Evolutionary conservation across 257 asterid species (phyloP), one percentile per base, ranked within the genome.

Genomic region (Hygrophila difformis): DNA sequence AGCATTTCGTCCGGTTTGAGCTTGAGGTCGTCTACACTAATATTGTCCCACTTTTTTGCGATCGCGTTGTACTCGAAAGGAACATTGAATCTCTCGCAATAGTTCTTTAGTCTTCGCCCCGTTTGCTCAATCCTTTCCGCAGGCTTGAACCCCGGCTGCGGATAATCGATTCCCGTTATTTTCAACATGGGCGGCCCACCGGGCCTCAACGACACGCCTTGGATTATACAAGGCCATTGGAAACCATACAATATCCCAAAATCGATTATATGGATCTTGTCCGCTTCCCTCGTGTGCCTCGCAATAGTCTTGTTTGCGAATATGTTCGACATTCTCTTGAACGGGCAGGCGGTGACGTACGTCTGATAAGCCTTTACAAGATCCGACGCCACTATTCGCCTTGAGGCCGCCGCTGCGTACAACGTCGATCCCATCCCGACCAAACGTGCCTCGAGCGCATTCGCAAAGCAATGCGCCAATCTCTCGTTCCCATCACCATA

Each of bases 221-320:
- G 88, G 49, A 82, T 75, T 5, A 82, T 53, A 29, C 89, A 78
- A 1, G 93, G 93, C 93, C 93, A 82, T 12, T 82, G 93, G 13
- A 78, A 82, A 7, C 93, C 93, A 21, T 78, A 68, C 11, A 65
- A 12, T 39, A 82, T 75, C 0, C 93, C 93, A 3, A 82, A 78
- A 56, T 82, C 93, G 10, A 82, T 68, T 3, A 82, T 73, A 61
- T 82, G 93, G 28, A 82, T 38, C 28, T 24, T 63, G 0, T 44
- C 1, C 1, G 78, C 78, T 6, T 60, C 61, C 5, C 22, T 47
- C 0, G 70, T 15, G 24, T 5, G 6, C 12, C 17, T 70, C 5
- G 44, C 78, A 0, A 82, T 82, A 1, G 81, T 57, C 59, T 75
- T 78, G 62, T 75, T 75, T 0, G 86, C 82, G 18, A 60, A 70